phyloP scores from a whole-genome alignment of 371 early-diverging fungal genomes.

The Dichotomocladium elegans region DNA sequence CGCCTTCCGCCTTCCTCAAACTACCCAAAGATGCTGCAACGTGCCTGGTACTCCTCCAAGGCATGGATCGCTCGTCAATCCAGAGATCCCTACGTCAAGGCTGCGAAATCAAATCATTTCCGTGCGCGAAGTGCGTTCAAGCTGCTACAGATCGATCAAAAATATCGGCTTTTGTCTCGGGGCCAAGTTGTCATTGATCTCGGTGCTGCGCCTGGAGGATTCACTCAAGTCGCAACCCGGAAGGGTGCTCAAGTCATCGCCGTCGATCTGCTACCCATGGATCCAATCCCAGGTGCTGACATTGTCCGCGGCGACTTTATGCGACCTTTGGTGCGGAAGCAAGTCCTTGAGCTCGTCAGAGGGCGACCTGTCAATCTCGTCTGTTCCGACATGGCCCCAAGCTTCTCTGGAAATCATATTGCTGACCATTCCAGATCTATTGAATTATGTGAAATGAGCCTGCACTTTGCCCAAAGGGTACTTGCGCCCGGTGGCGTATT shows the following conservation, averaged over 20 bases:
- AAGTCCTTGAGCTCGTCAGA: constrained; percentile 35
- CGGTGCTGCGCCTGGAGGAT: constrained; percentile 92
- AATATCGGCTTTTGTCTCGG: constrained; percentile 60
- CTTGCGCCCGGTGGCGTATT: constrained; percentile 62
- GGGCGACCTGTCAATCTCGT: constrained; percentile 53
- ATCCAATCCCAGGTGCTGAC: constrained; percentile 60
- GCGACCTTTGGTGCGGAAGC: constrained; percentile 21
- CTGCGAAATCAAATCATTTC: constrained; percentile 66
- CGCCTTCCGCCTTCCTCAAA: too few species aligned
- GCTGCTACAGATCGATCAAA: constrained; percentile 74
- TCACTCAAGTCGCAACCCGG: constrained; percentile 82
- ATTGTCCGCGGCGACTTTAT: constrained; percentile 69
- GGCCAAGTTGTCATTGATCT: constrained; percentile 71
- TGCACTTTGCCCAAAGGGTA: constrained; percentile 58
- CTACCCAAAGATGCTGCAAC: too few species aligned
- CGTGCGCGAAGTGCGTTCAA: constrained; percentile 91
- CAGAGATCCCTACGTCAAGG: constrained; percentile 68
- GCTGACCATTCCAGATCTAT: constrained; percentile 52
- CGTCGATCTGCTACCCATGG: constrained; percentile 72
- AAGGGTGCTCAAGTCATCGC: constrained; percentile 49
- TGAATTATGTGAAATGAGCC: constrained; percentile 68
- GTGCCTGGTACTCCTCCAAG: constrained; percentile 44
- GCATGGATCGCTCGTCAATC: constrained; percentile 67
- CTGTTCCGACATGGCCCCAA: constrained; percentile 80
- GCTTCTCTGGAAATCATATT: constrained; percentile 61